Base-by-base conservation (phyloP, 2,329 filamentous ascomycete genomes). In the Paraconiothyrium brasiliense region DNA sequence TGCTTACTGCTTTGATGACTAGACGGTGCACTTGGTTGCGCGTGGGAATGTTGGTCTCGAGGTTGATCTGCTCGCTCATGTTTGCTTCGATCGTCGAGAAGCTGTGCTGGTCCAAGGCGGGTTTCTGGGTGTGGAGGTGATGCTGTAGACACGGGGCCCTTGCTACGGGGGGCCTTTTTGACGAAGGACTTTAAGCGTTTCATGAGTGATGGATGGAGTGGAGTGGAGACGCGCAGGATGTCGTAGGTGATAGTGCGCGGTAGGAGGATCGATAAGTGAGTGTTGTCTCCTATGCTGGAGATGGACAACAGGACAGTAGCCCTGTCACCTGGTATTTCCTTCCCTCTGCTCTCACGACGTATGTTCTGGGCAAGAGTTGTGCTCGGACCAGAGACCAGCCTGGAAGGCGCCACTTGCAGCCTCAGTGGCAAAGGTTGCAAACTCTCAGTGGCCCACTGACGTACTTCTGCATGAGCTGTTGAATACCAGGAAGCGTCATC, bases 121-220 rank as follows among this genome's bases (percentile, higher is more conserved):
- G 16, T n/a, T 37, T 58, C 54, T 56, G 43, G 43, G 7, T 47
- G 43, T 11, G 41, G 11, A 13, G 41, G 20, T 16, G 54, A n/a
- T 24, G 41, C 7, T 47, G 24, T n/a, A 9, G 51, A 32, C 11
- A 27, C 3, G 3, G 54, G 39, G 14, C 14, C 50, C 16, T 58
- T 55, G 43, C 49, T 51, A n/a, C 20, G 55, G 16, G 20, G 34
- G n/a, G n/a, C 10, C 47, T 16, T 47, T 48, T 46, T 57, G 27
- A 58, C 51, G 22, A 62, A 27, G 13, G 55, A 51, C 39, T 56
- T 62, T 16, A 59, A 30, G 35, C 24, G 46, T 22, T 43, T 57
- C 60, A 62, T 62, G 43, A 46, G 47, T 32, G 34, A 49, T n/a
- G 9, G 32, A 14, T 20, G 20, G 20, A 20, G 16, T 14, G 30